Conservation (phyloP, 352 stramenopile genomes). For the Phytophthora podocarpi region DNA sequence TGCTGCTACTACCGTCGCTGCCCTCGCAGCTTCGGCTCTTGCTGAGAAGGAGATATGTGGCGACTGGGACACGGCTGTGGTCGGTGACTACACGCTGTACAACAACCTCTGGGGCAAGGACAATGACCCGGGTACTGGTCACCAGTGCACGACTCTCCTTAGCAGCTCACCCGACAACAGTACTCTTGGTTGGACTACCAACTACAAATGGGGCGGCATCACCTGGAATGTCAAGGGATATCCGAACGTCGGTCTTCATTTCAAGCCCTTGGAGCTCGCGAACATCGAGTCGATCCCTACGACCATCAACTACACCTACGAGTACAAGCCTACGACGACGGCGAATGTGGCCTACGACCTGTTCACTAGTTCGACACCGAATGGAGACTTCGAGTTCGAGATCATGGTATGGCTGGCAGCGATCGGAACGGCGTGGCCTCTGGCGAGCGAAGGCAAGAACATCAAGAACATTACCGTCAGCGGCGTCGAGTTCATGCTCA, state of each 20-base stretch:
- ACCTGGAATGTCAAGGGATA: conserved; percentile 34
- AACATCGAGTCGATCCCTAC: conserved; percentile 40
- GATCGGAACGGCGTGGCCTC: conserved; percentile 36
- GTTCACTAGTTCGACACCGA: conserved; percentile 38
- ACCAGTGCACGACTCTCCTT: conserved; percentile 28
- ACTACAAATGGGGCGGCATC: conserved; percentile 28
- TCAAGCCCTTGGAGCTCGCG: conserved; percentile 30
- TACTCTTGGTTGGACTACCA: conserved; percentile 25
- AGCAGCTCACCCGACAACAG: conserved; percentile 13
- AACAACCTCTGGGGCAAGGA: conserved; percentile 44
- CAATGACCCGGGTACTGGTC: conserved; percentile 25
- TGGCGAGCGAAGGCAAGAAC: conserved; percentile 35
- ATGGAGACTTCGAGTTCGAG: conserved; percentile 36
- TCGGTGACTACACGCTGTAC: conserved; percentile 45
- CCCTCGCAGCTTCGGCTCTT: conserved; percentile 6
- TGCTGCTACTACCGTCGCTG: neutral
- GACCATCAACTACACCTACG: conserved; percentile 40
- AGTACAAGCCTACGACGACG: conserved; percentile 27
- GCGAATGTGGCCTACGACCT: conserved; percentile 40
- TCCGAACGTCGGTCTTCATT: conserved; percentile 29
- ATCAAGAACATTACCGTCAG: conserved; percentile 34
- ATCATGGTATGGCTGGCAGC: conserved; percentile 47
- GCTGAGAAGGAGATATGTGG: conserved; percentile 34
- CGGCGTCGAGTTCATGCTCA: conserved; percentile 36
- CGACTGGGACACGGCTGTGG: conserved; percentile 33